These are phyloP conservation scores for Hemileia vastatrix DNA, from an alignment of 1,284 basidiomycete species.

Conservation along the genomic window DNA sequence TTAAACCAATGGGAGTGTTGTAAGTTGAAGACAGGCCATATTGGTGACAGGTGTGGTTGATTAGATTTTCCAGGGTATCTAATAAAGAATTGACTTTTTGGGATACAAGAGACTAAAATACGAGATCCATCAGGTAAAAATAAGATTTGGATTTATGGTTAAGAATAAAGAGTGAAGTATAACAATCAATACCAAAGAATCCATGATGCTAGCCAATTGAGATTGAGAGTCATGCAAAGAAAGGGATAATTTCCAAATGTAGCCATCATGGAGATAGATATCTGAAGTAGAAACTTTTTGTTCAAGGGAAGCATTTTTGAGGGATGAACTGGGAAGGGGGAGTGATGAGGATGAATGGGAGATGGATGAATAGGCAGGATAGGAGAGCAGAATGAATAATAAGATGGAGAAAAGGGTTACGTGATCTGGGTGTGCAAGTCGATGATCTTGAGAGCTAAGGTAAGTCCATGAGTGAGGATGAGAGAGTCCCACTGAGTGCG, in stretches of 20 bases:
- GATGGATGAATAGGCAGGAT: no score
- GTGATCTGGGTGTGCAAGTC: no score
- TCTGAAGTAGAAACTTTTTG: no score
- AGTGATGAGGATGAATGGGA: no score
- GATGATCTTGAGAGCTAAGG: slow-evolving; percentile 2
- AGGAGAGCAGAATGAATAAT: no score
- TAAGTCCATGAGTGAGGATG: background rate
- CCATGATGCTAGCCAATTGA: background rate
- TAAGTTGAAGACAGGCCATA: background rate
- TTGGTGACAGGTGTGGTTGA: background rate
- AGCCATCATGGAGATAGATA: slow-evolving; percentile 12
- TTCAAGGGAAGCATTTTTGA: no score
- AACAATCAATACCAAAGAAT: slow-evolving; percentile 8
- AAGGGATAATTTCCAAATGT: slow-evolving; percentile 14
- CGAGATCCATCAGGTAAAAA: background rate
- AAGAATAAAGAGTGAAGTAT: background rate
- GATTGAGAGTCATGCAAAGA: background rate
- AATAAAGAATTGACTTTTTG: background rate
- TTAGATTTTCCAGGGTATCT: slow-evolving; percentile 3
- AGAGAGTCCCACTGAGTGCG: slow-evolving; percentile 10
- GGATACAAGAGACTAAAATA: background rate
- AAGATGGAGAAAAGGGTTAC: no score
- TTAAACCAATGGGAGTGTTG: slow-evolving; percentile 3
- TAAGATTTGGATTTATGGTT: background rate
- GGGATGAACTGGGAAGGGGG: no score